phyloP scores from a whole-genome alignment of 768 basidiomycete genomes.

The Macrolepiota fuliginosa region DNA sequence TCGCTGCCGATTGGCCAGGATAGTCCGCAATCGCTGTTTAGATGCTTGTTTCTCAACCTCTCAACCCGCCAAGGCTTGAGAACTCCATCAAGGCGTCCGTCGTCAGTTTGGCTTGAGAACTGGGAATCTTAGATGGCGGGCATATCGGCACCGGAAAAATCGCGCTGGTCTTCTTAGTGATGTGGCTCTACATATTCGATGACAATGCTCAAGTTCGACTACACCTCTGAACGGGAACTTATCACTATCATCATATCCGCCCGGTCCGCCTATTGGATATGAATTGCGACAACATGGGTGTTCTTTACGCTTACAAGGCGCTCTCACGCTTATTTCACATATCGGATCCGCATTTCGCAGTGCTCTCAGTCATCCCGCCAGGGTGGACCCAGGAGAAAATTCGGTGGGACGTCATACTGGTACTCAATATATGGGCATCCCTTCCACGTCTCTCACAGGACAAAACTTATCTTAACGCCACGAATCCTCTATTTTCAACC shows the following conservation, averaged over 20 bases:
- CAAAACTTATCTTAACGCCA: neutral
- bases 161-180: neutral
- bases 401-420: conserved; percentile 2
- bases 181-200: neutral
- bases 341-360: neutral
- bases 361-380: neutral
- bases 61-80: neutral
- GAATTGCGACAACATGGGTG: neutral
- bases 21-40: neutral
- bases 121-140: neutral
- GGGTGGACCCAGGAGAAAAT: conserved; percentile 8
- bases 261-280: neutral
- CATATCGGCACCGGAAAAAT: conserved; percentile 11
- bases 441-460: neutral
- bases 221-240: neutral
- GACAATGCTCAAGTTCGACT: neutral
- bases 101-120: neutral
- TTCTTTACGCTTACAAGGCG: neutral
- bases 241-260: neutral
- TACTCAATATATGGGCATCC: neutral
- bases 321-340: neutral
- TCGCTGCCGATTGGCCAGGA: neutral
- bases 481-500: neutral
- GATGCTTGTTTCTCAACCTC: neutral
- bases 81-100: neutral